A percentile compares a stretch with the other conserved stretches of the same genome.
phyloP scores from a whole-genome alignment of 1,284 basidiomycete species.

The Trametes versicolor region DNA sequence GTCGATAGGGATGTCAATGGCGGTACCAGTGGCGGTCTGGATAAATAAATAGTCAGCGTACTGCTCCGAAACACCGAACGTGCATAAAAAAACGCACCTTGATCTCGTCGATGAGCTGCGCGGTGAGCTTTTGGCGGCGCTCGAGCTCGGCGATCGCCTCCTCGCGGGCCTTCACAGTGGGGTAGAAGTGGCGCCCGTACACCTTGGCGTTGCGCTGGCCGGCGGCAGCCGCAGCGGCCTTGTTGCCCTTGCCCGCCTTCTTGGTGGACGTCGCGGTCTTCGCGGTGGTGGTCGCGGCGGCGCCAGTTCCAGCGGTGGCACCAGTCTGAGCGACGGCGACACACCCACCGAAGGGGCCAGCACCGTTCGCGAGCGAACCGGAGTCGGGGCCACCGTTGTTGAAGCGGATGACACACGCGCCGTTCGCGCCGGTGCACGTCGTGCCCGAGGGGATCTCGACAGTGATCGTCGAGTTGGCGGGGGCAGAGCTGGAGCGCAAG shows the following conservation, averaged over 20 bases:
- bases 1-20: constrained; percentile 26
- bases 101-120: constrained; percentile 24
- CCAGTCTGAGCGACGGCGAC: constrained; percentile 16
- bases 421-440: constrained; percentile 19
- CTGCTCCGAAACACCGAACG: no score
- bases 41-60: neutral
- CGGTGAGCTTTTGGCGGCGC: constrained; percentile 19
- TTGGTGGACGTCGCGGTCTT: neutral
- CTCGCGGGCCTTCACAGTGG: constrained; percentile 14
- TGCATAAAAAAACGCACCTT: neutral
- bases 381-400: constrained; percentile 23
- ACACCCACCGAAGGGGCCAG: constrained; percentile 26
- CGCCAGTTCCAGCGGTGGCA: neutral
- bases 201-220: constrained; percentile 6
- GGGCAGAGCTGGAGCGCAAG: constrained; percentile 12
- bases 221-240: neutral
- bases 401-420: constrained; percentile 23
- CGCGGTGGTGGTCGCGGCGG: neutral
- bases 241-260: neutral
- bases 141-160: constrained; percentile 18
- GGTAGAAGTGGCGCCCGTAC: constrained; percentile 20
- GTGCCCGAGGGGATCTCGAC: constrained; percentile 12
- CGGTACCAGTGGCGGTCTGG: constrained; percentile 19
- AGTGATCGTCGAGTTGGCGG: constrained; percentile 22
- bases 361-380: constrained; percentile 22